Percentiles rank a stretch among this genome's conserved stretches.
phyloP scores from a whole-genome alignment of 257 asterid genomes.

The Nicotiana knightiana region DNA sequence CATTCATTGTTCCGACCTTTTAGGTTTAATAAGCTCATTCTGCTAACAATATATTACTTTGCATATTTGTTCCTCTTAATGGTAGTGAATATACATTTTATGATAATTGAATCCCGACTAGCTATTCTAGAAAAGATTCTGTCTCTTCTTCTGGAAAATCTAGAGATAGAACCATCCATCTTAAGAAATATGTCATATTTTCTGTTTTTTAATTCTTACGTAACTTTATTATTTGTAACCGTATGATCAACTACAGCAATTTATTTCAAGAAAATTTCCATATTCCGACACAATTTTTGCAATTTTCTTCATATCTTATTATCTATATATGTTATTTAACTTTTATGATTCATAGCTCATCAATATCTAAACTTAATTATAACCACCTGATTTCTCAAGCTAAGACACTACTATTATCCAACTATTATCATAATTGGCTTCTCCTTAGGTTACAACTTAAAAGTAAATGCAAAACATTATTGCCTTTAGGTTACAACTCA shows the following conservation, averaged over 20 bases:
- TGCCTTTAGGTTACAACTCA: not conserved
- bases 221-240: not conserved
- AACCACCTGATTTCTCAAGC: not conserved
- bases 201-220: not conserved
- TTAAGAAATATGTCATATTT: not conserved
- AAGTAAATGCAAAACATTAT: not conserved
- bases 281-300: not conserved
- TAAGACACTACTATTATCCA: not conserved
- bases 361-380: not conserved
- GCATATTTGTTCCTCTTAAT: not conserved
- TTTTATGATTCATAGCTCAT: not conserved
- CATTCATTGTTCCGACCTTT: not conserved
- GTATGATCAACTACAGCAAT: not conserved
- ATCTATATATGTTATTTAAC: not conserved
- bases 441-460: constrained; percentile 2
- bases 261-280: not conserved
- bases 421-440: not conserved
- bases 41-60: not conserved
- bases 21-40: not conserved
- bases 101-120: no score
- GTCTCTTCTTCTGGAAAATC: no score
- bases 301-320: not conserved
- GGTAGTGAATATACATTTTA: not conserved
- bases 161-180: not conserved
- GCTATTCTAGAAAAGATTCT: no score